Evolutionary conservation across 768 basidiomycete species (phyloP), one percentile per base, ranked within the genome.

Genomic region (Paxillus rubicundulus): DNA sequence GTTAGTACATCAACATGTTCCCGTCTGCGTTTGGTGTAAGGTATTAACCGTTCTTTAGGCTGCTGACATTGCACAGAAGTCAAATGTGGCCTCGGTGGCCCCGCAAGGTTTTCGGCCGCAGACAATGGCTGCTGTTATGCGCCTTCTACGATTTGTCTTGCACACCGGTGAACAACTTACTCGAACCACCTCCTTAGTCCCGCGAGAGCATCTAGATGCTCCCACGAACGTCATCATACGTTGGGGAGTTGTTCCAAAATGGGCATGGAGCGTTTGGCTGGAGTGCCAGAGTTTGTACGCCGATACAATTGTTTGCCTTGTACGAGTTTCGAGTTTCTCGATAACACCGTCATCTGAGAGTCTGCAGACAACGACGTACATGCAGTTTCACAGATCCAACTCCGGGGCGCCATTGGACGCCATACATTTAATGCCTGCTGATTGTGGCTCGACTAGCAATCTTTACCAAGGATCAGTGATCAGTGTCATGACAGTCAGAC

Each of bases 211-310:
- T 17, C 63, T 77, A 6, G 78, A 82, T 62, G 50, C 60, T 41
- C 66, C 84, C 10, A 77, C 79, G 52, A 65, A 43, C 6, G 72
- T 86, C 18, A 62, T 89, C n/a, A 49, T 86, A n/a, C 69, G 69
- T 54, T 88, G 83, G 81, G 80, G 82, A 28, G 56, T 73, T 10
- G 68, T 77, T 10, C 64, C 86, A 3, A 75, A 78, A 1, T 89
- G 87, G 87, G 74, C 73, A 49, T 91, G 89, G 87, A 67, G 62
- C 10, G 65, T 76, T 7, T 89, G 86, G 84, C 64, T 69, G 43
- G 86, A 87, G 58, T 70, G 72, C 52, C 75, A 80, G 18, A 63
- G 71, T 36, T 72, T 77, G 27, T 67, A 81, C 33, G 70, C 76
- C 2, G 84, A 85, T 48, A 70, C 69, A 27, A 71, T 86, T 42